Base-by-base conservation (phyloP, 2,329 filamentous ascomycete species). In the Aphanocladium album region DNA sequence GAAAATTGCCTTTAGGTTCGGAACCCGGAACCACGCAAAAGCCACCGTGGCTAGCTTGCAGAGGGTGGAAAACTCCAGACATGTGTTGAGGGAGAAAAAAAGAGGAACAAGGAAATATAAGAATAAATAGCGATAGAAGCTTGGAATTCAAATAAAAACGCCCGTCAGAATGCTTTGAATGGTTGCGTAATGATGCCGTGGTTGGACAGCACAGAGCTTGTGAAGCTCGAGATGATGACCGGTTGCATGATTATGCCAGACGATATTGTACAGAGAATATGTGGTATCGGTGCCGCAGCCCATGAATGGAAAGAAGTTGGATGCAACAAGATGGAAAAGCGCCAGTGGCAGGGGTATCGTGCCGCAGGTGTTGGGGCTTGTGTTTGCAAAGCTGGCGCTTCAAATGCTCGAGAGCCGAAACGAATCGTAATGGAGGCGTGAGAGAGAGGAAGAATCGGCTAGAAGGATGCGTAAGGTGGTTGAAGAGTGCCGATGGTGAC, bases 291-390 rank as follows among this genome's bases (percentile, higher is more conserved):
- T 53, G 39, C 11, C 39, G 49, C 25, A 43, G 30, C 41, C 49
- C 49, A 60, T 33, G 9, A 19, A 52, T 9, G 39, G 27, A 53
- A 37, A 37, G 37, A 46, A 47, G 47, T 41, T 21, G 25, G n/a
- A 58, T 46, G 57, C 49, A 46, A 39, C 19, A 46, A 39, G n/a
- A 25, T 35, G n/a, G 14, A 60, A 47, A 46, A 27, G 50, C 57
- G 57, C 49, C 57, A 60, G 57, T 19, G 39, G 57, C 57, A 60
- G 56, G 57, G 57, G 57, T 60, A 60, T 60, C 57, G 49, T 60
- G 57, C 41, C 57, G 49, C 57, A 30, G 11, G 51, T 7, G 9
- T 60, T 19, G 30, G 35, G 57, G 57, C 49, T 19, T 60, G 19
- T 27, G 23, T 60, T 60, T 47, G 37, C 45, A 50, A 47, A 53